Evolutionary conservation across 2,329 filamentous ascomycete genomes (phyloP).

Genomic region (Tolypocladium pustulatum): DNA sequence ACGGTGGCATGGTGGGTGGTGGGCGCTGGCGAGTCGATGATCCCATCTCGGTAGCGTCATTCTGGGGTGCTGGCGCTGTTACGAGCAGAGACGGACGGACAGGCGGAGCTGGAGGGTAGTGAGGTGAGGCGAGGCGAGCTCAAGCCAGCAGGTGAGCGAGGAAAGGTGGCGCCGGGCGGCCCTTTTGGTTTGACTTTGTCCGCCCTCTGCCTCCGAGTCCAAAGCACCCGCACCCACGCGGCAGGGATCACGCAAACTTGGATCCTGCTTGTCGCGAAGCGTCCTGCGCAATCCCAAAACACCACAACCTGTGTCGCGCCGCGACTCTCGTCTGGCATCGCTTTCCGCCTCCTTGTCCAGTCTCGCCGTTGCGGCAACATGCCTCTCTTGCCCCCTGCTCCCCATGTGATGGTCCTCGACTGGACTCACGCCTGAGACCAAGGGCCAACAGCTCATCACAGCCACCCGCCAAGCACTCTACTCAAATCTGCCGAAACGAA

Average conservation of each 20-base stretch:
- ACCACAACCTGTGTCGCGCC: not conserved
- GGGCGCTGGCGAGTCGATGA: not conserved
- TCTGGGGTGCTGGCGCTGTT: not conserved
- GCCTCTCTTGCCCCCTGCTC: constrained; percentile 6
- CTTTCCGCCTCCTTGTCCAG: not conserved
- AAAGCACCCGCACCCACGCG: not conserved
- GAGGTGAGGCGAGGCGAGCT: not conserved
- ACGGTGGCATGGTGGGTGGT: too few relatives aligned
- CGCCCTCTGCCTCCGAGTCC: not conserved
- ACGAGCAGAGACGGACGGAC: not conserved
- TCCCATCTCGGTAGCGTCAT: not conserved
- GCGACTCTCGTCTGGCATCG: not conserved
- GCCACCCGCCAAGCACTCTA: not conserved
- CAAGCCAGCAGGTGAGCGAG: not conserved
- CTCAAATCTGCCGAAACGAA: not conserved
- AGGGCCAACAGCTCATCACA: not conserved
- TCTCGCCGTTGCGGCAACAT: constrained; percentile 7
- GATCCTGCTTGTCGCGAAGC: not conserved
- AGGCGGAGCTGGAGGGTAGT: not conserved
- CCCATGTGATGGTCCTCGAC: constrained; percentile 11
- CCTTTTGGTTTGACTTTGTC: not conserved
- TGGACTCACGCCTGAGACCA: constrained; percentile 12
- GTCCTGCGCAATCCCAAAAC: not conserved
- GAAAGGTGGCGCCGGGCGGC: not conserved
- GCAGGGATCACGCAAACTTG: not conserved